Percentiles rank a stretch among this genome's conserved stretches.
phyloP scores from a whole-genome alignment of 1,139 yeast species.

The Magnusiomyces sp. region DNA sequence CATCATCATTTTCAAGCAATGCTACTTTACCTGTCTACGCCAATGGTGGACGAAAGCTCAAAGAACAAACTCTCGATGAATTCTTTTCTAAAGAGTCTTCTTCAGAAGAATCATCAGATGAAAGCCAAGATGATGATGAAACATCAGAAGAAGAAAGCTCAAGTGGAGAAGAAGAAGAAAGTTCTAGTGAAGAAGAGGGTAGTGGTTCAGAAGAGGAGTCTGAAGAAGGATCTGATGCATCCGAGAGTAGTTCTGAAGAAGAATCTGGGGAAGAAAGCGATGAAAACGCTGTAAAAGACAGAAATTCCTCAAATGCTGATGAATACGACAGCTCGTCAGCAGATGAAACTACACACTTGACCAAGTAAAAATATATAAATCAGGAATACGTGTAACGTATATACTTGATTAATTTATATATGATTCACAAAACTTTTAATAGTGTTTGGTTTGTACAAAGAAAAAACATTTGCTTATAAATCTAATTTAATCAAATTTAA shows the following conservation, averaged over 20 bases:
- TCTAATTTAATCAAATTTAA: too few species aligned
- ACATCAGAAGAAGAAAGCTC: constrained; percentile 19
- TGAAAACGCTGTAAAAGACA: neutral
- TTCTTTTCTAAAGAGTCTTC: constrained; percentile 47
- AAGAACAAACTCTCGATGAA: constrained; percentile 74
- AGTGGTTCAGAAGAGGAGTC: constrained; percentile 50
- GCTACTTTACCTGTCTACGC: constrained; percentile 7
- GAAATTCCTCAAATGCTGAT: too few species aligned
- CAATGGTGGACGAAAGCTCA: constrained; percentile 33
- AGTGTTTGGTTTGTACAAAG: too few species aligned
- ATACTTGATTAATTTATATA: too few species aligned
- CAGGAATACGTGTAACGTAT: too few species aligned
- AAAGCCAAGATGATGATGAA: constrained; percentile 19
- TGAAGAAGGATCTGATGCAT: constrained; percentile 32
- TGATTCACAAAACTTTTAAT: too few species aligned
- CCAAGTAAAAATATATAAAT: too few species aligned
- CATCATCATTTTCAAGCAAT: constrained; percentile 9
- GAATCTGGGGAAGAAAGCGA: neutral
- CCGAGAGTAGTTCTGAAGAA: constrained; percentile 4
- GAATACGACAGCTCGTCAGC: neutral
- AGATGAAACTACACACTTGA: neutral
- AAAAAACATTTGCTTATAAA: too few species aligned
- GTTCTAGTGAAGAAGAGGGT: constrained; percentile 9
- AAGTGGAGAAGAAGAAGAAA: constrained; percentile 13
- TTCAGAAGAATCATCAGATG: constrained; percentile 20